Conservation (phyloP, 2,329 filamentous ascomycete genomes). For the Ceratocystis diversiconidia region DNA sequence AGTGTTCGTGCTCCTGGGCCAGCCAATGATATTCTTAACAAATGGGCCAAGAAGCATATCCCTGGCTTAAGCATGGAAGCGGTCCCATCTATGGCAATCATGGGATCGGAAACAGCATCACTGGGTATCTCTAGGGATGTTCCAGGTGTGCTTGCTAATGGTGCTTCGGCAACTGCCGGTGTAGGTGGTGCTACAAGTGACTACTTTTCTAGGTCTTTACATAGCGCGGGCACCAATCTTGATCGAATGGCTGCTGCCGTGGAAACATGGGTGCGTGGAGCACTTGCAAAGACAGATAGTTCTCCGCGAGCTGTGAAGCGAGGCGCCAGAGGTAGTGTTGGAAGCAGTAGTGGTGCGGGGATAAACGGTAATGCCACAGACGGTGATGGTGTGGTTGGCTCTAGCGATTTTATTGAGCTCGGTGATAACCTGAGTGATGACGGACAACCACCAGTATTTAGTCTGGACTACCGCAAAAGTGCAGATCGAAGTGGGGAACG, state of each 20-base stretch:
- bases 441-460: conserved; percentile 24
- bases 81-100: conserved; percentile 50
- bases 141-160: conserved; percentile 35
- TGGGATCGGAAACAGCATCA: conserved; percentile 45
- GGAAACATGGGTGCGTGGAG: conserved; percentile 78
- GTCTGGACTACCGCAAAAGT: background rate
- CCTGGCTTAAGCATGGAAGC: conserved; percentile 61
- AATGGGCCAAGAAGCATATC: conserved; percentile 69
- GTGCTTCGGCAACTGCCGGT: conserved; percentile 26
- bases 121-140: conserved; percentile 37
- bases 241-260: conserved; percentile 78
- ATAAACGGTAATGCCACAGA: conserved; percentile 23
- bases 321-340: background rate
- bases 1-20: conserved; percentile 63
- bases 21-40: conserved; percentile 69
- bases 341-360: conserved; percentile 15
- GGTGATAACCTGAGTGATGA: conserved; percentile 47
- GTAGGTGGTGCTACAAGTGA: conserved; percentile 24
- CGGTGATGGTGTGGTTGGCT: conserved; percentile 30
- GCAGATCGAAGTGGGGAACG: background rate
- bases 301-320: background rate
- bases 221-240: conserved; percentile 40
- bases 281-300: conserved; percentile 47
- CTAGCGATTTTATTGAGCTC: conserved; percentile 54
- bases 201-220: conserved; percentile 1